phyloP scores from a whole-genome alignment of 2,329 filamentous ascomycete species.

The Neurospora crassa region DNA sequence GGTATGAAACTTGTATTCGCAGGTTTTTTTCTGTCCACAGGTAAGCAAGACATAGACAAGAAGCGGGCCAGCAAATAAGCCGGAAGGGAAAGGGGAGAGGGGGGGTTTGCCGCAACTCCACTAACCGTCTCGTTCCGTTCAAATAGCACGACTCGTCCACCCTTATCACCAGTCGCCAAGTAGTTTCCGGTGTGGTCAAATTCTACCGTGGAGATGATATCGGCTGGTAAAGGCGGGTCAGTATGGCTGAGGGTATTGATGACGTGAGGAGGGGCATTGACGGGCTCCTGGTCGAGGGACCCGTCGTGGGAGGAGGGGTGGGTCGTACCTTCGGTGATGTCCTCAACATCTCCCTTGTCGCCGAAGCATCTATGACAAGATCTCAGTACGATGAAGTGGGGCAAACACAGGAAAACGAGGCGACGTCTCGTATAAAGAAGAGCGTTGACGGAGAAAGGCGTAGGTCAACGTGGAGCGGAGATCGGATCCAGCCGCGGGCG shows the following conservation, averaged over 20 bases:
- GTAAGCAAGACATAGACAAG: slow-evolving; percentile 23
- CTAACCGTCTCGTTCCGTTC: slow-evolving; percentile 92
- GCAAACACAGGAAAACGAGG: background rate
- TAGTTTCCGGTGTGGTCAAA: slow-evolving; percentile 89
- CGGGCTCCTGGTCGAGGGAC: background rate
- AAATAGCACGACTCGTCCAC: slow-evolving; percentile 75
- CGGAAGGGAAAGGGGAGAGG: slow-evolving; percentile 1
- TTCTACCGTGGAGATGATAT: slow-evolving; percentile 86
- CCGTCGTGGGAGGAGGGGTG: slow-evolving; percentile 1
- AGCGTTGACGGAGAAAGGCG: background rate
- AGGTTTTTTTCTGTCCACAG: slow-evolving; percentile 82
- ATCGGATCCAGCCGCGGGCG: background rate
- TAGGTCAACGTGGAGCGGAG: background rate
- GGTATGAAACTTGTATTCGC: slow-evolving; percentile 99
- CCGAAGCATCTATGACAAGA: slow-evolving; percentile 72
- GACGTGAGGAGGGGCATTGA: background rate
- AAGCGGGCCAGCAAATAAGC: background rate
- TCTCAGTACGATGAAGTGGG: slow-evolving; percentile 6
- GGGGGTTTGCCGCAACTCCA: slow-evolving; percentile 12
- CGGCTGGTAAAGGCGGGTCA: slow-evolving; percentile 42
- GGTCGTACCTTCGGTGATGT: slow-evolving; percentile 83
- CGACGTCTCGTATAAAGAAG: background rate
- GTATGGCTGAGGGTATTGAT: slow-evolving; percentile 4
- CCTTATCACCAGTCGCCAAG: slow-evolving; percentile 82
- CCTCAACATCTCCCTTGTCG: slow-evolving; percentile 98